phyloP scores from a whole-genome alignment of 768 basidiomycete species.

The Hericium coralloides region DNA sequence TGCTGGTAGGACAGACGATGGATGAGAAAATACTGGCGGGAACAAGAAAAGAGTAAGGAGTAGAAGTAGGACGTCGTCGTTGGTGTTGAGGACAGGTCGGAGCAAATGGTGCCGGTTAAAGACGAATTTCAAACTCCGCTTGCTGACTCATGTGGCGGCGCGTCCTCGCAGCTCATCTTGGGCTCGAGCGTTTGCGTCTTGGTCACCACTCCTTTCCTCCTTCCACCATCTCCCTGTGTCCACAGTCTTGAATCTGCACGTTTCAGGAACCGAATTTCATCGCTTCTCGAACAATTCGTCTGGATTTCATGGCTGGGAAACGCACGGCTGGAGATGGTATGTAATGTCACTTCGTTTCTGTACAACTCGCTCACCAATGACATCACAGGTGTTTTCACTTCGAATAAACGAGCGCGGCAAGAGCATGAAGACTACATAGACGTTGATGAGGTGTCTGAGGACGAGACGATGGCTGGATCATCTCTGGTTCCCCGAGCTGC shows the following conservation, averaged over 20 bases:
- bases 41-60: constrained; percentile 4
- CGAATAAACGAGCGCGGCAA: constrained; percentile 33
- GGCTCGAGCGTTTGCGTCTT: not conserved
- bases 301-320: constrained; percentile 16
- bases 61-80: not conserved
- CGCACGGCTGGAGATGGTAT: constrained; percentile 9
- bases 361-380: too few relatives aligned
- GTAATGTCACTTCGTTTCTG: too few relatives aligned
- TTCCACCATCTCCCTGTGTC: not conserved
- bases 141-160: not conserved
- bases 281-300: not conserved
- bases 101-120: not conserved
- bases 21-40: constrained; percentile 10
- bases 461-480: constrained; percentile 29
- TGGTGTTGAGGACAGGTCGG: not conserved
- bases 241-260: too few relatives aligned
- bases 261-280: too few relatives aligned
- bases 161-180: not conserved
- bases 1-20: constrained; percentile 9
- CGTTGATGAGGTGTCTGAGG: constrained; percentile 47
- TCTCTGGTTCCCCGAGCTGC: constrained; percentile 56
- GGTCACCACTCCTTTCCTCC: not conserved
- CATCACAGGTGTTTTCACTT: constrained; percentile 18
- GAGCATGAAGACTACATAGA: constrained; percentile 52
- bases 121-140: not conserved